These are phyloP conservation scores for Luzula sylvatica DNA, from an alignment of 176 grass and related monocot species.

Conservation along the genomic window DNA sequence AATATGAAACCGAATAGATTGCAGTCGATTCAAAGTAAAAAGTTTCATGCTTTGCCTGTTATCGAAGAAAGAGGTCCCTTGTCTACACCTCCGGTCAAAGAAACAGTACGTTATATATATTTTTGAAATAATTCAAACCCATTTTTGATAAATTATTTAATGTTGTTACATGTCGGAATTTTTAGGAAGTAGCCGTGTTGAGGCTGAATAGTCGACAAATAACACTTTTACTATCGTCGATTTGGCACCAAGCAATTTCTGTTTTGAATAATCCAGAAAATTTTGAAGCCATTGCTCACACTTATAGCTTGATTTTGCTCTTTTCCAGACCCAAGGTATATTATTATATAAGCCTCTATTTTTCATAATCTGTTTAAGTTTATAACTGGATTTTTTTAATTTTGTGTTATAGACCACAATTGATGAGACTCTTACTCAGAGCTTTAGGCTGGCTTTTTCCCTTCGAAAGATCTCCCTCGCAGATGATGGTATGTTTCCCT, in stretches of 20 bases:
- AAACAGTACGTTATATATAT: conserved; percentile 38
- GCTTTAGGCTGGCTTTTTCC: conserved; percentile 93
- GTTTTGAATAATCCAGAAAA: conserved; percentile 73
- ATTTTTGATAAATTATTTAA: too few species aligned
- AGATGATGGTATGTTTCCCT: conserved; percentile 38
- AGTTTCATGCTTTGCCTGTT: conserved; percentile 46
- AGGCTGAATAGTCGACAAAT: conserved; percentile 81
- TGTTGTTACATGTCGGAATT: too few species aligned
- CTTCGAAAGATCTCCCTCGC: conserved; percentile 66
- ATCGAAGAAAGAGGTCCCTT: conserved; percentile 36
- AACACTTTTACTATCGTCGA: conserved; percentile 82
- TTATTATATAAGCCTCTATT: neutral
- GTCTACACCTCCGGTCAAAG: conserved; percentile 26
- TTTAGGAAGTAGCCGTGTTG: conserved; percentile 63
- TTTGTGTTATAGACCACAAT: conserved; percentile 55
- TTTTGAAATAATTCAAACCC: too few species aligned
- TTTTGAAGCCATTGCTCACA: conserved; percentile 98
- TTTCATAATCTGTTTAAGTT: neutral
- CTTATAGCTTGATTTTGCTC: conserved; percentile 75
- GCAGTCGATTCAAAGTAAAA: conserved; percentile 63
- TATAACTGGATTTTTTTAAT: neutral
- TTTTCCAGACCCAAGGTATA: conserved; percentile 90
- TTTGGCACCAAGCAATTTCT: conserved; percentile 92
- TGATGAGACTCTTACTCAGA: conserved; percentile 75
- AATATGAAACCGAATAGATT: conserved; percentile 39